A percentile compares a stretch with the other conserved stretches of the same genome.
These are phyloP conservation scores for Cyberlindnera mycetangii DNA, from an alignment of 805 yeast species.

Conservation along the genomic window DNA sequence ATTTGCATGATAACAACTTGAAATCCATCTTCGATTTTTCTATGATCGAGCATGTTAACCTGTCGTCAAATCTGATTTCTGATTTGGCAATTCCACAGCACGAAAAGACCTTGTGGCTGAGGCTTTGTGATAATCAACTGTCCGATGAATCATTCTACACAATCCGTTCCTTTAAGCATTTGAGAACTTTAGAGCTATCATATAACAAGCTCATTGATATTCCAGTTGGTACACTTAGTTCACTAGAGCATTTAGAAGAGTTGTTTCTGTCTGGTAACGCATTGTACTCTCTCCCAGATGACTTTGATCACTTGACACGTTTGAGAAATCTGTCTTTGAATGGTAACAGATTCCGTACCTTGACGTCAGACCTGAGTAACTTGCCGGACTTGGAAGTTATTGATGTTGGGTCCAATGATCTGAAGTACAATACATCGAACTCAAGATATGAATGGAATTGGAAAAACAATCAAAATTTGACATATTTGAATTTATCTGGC, in stretches of 20 bases:
- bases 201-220: constrained; percentile 84
- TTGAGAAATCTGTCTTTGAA: constrained; percentile 68
- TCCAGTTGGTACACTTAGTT: constrained; percentile 65
- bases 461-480: constrained; percentile 76
- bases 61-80: constrained; percentile 61
- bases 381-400: constrained; percentile 60
- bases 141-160: constrained; percentile 73
- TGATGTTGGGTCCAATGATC: constrained; percentile 87
- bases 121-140: constrained; percentile 80
- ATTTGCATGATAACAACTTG: constrained; percentile 81
- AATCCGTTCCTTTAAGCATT: constrained; percentile 53
- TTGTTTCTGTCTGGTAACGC: constrained; percentile 83
- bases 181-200: constrained; percentile 68
- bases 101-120: constrained; percentile 43
- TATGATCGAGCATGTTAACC: constrained; percentile 50
- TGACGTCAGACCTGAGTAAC: constrained; percentile 85
- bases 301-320: constrained; percentile 59
- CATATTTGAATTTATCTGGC: constrained; percentile 86
- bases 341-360: constrained; percentile 77
- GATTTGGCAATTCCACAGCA: constrained; percentile 38
- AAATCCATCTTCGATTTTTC: constrained; percentile 53
- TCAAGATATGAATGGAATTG: constrained; percentile 98
- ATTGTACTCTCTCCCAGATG: constrained; percentile 76
- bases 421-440: constrained; percentile 89
- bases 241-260: constrained; percentile 54